These are phyloP conservation scores for Pythium monospermum DNA, from an alignment of 352 stramenopile species.

Conservation along the genomic window DNA sequence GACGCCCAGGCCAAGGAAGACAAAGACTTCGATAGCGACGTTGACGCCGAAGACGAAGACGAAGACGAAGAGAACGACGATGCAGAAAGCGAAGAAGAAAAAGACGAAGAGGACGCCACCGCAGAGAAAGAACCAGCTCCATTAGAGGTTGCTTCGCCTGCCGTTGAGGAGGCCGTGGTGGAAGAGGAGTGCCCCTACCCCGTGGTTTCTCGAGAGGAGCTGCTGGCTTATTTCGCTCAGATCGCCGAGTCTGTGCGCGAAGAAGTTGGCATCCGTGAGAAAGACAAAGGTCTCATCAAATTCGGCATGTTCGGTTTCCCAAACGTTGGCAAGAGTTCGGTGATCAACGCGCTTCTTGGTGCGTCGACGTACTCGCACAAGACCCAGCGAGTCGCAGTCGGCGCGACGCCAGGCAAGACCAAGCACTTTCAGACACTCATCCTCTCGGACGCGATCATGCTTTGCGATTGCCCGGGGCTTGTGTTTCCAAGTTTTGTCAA, in stretches of 20 bases:
- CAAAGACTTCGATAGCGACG: constrained; percentile 31
- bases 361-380: constrained; percentile 94
- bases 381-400: constrained; percentile 95
- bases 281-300: constrained; percentile 83
- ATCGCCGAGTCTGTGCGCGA: constrained; percentile 52
- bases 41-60: constrained; percentile 28
- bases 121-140: constrained; percentile 9
- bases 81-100: constrained; percentile 5
- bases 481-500: constrained; percentile 99
- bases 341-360: constrained; percentile 99
- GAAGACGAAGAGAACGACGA: constrained; percentile 34
- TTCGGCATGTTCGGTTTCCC: constrained; percentile 99
- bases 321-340: constrained; percentile 99
- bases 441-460: constrained; percentile 94
- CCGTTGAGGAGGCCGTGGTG: constrained; percentile 12
- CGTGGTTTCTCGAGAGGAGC: constrained; percentile 64
- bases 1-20: constrained; percentile 72
- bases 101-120: not conserved
- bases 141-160: no score
- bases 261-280: constrained; percentile 58
- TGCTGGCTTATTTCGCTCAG: constrained; percentile 63
- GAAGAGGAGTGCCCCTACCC: constrained; percentile 39
- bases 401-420: constrained; percentile 98
- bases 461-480: constrained; percentile 99
- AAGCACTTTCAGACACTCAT: constrained; percentile 99